These are phyloP conservation scores for Blastobotrys ciferrii DNA, from an alignment of 1,139 yeast species.

Conservation along the genomic window DNA sequence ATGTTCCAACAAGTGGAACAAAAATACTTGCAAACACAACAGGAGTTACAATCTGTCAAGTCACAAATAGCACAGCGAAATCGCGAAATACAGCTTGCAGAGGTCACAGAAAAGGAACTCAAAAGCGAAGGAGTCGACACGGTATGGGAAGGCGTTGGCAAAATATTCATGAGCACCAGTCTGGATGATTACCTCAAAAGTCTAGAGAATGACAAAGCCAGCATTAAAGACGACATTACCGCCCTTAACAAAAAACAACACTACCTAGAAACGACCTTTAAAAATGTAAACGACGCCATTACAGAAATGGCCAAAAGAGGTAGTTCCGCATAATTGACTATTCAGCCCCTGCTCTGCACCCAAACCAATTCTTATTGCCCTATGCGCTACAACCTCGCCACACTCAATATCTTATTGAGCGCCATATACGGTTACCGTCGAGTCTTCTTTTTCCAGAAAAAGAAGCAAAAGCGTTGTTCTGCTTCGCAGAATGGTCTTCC, in stretches of 20 bases:
- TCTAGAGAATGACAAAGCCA: slow-evolving; percentile 52
- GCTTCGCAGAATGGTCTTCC: too few species aligned
- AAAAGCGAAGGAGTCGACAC: slow-evolving; percentile 41
- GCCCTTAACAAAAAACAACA: slow-evolving; percentile 65
- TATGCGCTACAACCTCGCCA: too few species aligned
- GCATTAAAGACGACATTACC: slow-evolving; percentile 56
- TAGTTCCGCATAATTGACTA: not conserved
- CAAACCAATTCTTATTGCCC: too few species aligned
- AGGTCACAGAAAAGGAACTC: slow-evolving; percentile 56
- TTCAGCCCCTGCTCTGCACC: too few species aligned
- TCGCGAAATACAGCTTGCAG: slow-evolving; percentile 58
- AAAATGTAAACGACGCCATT: slow-evolving; percentile 67
- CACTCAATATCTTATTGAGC: too few species aligned
- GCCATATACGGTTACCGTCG: too few species aligned
- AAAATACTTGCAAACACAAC: slow-evolving; percentile 32
- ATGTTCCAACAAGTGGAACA: slow-evolving; percentile 26
- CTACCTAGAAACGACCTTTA: slow-evolving; percentile 74
- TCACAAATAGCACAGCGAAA: slow-evolving; percentile 56
- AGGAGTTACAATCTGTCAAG: slow-evolving; percentile 63
- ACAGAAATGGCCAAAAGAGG: slow-evolving; percentile 37
- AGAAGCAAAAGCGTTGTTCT: too few species aligned
- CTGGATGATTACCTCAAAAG: slow-evolving; percentile 48
- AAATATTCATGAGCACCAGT: slow-evolving; percentile 47
- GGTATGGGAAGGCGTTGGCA: slow-evolving; percentile 88
- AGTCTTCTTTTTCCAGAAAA: too few species aligned